These are phyloP conservation scores for Boletus rufocinnamomeus DNA, from an alignment of 768 basidiomycete genomes.

Conservation along the genomic window DNA sequence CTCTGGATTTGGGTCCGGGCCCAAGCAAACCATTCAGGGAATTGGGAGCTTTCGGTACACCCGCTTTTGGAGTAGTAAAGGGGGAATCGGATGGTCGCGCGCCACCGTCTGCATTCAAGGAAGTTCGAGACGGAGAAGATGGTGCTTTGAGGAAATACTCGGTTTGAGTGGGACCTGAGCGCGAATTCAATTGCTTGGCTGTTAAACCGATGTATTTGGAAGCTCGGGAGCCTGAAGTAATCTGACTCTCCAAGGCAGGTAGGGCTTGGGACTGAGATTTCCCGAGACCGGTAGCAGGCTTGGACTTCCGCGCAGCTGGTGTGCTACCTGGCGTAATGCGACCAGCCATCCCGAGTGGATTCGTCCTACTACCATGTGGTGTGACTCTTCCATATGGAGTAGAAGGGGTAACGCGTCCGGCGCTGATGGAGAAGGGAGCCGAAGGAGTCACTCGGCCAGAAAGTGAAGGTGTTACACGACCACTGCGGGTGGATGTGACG, in stretches of 20 bases:
- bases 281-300: conserved; percentile 33
- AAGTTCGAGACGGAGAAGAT: conserved; percentile 39
- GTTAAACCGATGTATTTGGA: conserved; percentile 85
- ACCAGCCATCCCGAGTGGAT: conserved; percentile 38
- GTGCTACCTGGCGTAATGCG: conserved; percentile 48
- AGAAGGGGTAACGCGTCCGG: conserved; percentile 61
- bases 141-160: conserved; percentile 32
- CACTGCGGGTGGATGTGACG: conserved; percentile 69
- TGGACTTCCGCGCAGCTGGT: conserved; percentile 34
- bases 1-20: conserved; percentile 33
- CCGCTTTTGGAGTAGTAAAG: conserved; percentile 67
- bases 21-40: conserved; percentile 15
- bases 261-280: conserved; percentile 34
- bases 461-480: conserved; percentile 44
- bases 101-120: conserved; percentile 41
- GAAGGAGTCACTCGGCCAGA: conserved; percentile 52
- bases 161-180: conserved; percentile 24
- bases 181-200: conserved; percentile 71
- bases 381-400: conserved; percentile 47
- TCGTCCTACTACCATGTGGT: conserved; percentile 34
- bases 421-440: conserved; percentile 34
- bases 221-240: conserved; percentile 83
- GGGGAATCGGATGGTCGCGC: conserved; percentile 50
- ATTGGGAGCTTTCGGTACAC: conserved; percentile 31
- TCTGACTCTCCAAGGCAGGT: conserved; percentile 39